A percentile compares a stretch with the other conserved stretches of the same genome.
These are phyloP conservation scores for Sporobolomyces roseus DNA, from an alignment of 768 basidiomycete genomes.

Conservation along the genomic window DNA sequence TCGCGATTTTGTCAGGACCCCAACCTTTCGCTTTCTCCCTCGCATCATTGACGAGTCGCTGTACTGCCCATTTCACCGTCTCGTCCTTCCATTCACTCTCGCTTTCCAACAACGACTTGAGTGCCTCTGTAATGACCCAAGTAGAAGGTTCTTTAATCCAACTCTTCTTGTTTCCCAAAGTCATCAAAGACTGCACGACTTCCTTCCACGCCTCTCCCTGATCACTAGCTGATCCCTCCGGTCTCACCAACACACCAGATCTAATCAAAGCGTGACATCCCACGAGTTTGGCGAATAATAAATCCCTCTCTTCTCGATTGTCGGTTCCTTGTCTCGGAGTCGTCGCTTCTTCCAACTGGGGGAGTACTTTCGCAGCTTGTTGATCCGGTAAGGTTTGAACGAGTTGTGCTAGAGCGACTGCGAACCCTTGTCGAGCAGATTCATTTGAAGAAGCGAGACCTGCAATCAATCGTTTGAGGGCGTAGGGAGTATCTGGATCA, in stretches of 20 bases:
- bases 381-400: conserved; percentile 71
- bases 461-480: conserved; percentile 76
- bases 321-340: conserved; percentile 68
- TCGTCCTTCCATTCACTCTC: conserved; percentile 56
- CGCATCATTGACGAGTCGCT: conserved; percentile 37
- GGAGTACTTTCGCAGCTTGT: conserved; percentile 59
- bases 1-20: conserved; percentile 83
- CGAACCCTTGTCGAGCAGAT: conserved; percentile 88
- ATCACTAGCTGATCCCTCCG: conserved; percentile 51
- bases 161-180: conserved; percentile 73
- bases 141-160: conserved; percentile 68
- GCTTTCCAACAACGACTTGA: conserved; percentile 3
- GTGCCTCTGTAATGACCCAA: conserved; percentile 38
- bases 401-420: conserved; percentile 92
- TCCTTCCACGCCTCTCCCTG: conserved; percentile 60
- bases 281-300: conserved; percentile 86
- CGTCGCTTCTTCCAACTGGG: conserved; percentile 68
- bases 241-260: conserved; percentile 70
- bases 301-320: conserved; percentile 87
- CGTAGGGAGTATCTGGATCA: conserved; percentile 74
- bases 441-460: conserved; percentile 89
- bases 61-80: conserved; percentile 54
- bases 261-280: conserved; percentile 79
- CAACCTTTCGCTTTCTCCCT: conserved; percentile 57
- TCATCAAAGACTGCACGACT: conserved; percentile 61